phyloP scores from a whole-genome alignment of 805 yeast species.

The Candida anglica region DNA sequence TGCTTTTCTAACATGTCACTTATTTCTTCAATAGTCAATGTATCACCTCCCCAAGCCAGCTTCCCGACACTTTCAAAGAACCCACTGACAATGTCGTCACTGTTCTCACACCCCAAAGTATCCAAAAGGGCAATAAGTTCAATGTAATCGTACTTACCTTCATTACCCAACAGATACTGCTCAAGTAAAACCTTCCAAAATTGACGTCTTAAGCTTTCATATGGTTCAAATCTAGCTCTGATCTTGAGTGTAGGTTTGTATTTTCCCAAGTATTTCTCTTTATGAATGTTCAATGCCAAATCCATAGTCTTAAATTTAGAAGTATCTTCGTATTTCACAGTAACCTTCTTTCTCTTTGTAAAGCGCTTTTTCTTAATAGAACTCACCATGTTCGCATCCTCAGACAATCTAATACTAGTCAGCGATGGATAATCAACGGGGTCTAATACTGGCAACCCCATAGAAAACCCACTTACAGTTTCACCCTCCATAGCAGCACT shows the following conservation, averaged over 20 bases:
- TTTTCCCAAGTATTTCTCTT: constrained; percentile 28
- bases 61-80: constrained; percentile 46
- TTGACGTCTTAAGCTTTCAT: constrained; percentile 56
- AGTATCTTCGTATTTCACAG: constrained; percentile 29
- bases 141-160: constrained; percentile 44
- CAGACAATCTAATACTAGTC: constrained; percentile 15
- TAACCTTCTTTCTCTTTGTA: constrained; percentile 23
- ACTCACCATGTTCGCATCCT: constrained; percentile 28
- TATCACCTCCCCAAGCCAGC: constrained; percentile 53
- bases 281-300: constrained; percentile 27
- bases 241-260: constrained; percentile 55
- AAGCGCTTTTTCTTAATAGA: constrained; percentile 24
- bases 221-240: constrained; percentile 64
- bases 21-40: constrained; percentile 41
- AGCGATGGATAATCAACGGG: background rate
- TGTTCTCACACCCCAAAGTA: constrained; percentile 49
- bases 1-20: constrained; percentile 45
- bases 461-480: constrained; percentile 3
- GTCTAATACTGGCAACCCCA: background rate
- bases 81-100: constrained; percentile 50
- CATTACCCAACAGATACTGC: constrained; percentile 38
- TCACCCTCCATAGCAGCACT: background rate
- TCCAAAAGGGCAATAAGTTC: constrained; percentile 67
- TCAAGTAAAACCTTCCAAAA: constrained; percentile 66
- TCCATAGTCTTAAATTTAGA: constrained; percentile 41